Evolutionary conservation across 75 land plant species (phyloP), one percentile per base, ranked within the genome.

Genomic region (Pseudotsuga menziesii): DNA sequence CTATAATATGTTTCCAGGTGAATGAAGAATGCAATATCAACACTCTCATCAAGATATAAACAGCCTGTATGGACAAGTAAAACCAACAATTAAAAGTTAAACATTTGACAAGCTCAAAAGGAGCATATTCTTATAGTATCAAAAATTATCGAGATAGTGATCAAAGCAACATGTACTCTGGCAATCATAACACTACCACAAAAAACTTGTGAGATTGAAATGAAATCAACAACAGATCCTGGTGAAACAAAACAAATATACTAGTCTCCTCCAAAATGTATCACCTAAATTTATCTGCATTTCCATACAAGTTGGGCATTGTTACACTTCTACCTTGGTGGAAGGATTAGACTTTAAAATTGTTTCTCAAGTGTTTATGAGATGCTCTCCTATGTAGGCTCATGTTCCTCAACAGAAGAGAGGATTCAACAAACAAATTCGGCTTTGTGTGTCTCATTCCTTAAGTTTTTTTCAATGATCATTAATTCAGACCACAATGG

Each of bases 1-100:
- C 95, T 27, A 87, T 22, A 82, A 89, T 88, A 78, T 97, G 96
- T 78, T 88, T 91, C 99, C 99, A 97, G 39, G 96, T 83, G 74
- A 97, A 82, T 39, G 81, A 80, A 2, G 93, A 88, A 80, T 90
- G 76, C 39, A 92, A 83, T 8, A 94, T 73, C 19, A 90, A 26
- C 82, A 92, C 74, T 84, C 95, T 83, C 29, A 85, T 77, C 61
- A 92, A 26, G 13, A 92, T 59, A 78, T 90, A 89, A 12, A 94
- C 66, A 22, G 74, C 95, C 98, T 94, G 81, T 17, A 82, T 22
- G 56, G 60, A 19, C 35, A 56, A 52, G 75, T 29, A 26, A 73
- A 71, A 35, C 25, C 29, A 76, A 6, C 13, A 9, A 75, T 58
- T 58, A 75, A 26, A n/a, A 15, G 27, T 13, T 6, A 17, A 0